phyloP scores from a whole-genome alignment of 2,329 filamentous ascomycete species.

The Microdochium trichocladiopsis region DNA sequence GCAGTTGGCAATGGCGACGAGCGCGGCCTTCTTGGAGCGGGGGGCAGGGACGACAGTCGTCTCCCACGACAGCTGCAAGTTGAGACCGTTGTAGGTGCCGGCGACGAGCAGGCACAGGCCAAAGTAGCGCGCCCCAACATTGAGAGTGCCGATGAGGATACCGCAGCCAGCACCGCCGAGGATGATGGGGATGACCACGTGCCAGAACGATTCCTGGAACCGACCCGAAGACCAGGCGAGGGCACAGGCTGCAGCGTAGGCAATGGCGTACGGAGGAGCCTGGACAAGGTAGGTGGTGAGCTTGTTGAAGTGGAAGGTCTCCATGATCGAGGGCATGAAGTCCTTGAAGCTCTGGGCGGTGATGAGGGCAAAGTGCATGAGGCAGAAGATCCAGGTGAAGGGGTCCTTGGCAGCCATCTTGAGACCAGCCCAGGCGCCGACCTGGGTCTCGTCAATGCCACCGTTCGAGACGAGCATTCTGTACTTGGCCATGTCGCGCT shows the following conservation, averaged over 20 bases:
- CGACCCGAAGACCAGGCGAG: conserved; percentile 27
- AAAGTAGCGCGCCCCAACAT: conserved; percentile 32
- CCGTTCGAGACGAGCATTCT: conserved; percentile 25
- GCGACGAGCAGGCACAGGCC: conserved; percentile 30
- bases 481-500: conserved; percentile 29
- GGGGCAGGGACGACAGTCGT: conserved; percentile 29
- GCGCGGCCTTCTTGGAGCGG: conserved; percentile 28
- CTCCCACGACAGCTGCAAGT: conserved; percentile 30
- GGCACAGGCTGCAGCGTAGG: conserved; percentile 25
- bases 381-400: conserved; percentile 29
- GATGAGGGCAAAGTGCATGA: conserved; percentile 35
- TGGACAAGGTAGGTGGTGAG: conserved; percentile 28
- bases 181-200: conserved; percentile 27
- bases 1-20: conserved; percentile 32
- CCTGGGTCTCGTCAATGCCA: conserved; percentile 22
- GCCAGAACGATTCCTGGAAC: conserved; percentile 26
- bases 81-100: conserved; percentile 29
- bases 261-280: conserved; percentile 31
- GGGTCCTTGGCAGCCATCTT: conserved; percentile 23
- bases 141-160: conserved; percentile 28
- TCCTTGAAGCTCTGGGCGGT: conserved; percentile 31
- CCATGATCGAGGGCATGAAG: conserved; percentile 30
- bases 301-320: conserved; percentile 17
- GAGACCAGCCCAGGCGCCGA: conserved; percentile 28
- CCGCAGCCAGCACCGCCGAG: conserved; percentile 29